These are phyloP conservation scores for Bonia amplexicaulis DNA, from an alignment of 176 grass and related monocot species.

Conservation along the genomic window DNA sequence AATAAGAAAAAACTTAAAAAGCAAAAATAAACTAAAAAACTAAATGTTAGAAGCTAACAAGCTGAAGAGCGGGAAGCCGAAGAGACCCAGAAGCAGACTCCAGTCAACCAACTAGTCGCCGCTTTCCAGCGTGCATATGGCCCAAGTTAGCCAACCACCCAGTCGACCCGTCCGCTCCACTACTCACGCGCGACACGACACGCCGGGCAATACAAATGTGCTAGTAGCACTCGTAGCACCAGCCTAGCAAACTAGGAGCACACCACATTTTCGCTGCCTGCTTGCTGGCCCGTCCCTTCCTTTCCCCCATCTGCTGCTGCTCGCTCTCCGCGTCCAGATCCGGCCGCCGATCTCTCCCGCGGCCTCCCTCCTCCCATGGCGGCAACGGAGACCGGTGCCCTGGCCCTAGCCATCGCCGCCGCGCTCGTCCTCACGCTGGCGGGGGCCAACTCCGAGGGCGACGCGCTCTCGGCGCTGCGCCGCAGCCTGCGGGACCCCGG, in stretches of 20 bases:
- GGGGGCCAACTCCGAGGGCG: slow-evolving; percentile 75
- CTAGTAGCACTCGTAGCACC: background rate
- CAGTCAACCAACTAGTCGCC: background rate
- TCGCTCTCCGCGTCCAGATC: slow-evolving; percentile 23
- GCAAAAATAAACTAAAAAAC: too few species aligned
- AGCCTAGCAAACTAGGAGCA: too few species aligned
- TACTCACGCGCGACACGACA: background rate
- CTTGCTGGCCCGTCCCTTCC: background rate
- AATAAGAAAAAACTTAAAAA: too few species aligned
- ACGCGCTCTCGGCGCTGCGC: slow-evolving; percentile 75
- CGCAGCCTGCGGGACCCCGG: slow-evolving; percentile 77
- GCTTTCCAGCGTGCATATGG: background rate
- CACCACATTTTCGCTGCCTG: background rate
- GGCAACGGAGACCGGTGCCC: background rate
- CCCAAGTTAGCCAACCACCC: background rate
- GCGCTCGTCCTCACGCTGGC: slow-evolving; percentile 29
- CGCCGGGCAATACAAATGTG: slow-evolving; percentile 24
- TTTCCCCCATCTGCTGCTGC: background rate
- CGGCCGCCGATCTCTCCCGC: background rate
- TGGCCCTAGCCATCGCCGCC: slow-evolving; percentile 19
- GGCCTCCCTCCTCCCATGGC: background rate
- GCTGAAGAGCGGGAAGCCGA: background rate
- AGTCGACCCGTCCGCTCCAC: background rate
- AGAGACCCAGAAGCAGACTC: background rate
- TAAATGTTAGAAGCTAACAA: too few species aligned